Evolutionary conservation across 805 yeast species (phyloP), one percentile per base, ranked within the genome.

Genomic region (Sugiyamaella valdiviana): DNA sequence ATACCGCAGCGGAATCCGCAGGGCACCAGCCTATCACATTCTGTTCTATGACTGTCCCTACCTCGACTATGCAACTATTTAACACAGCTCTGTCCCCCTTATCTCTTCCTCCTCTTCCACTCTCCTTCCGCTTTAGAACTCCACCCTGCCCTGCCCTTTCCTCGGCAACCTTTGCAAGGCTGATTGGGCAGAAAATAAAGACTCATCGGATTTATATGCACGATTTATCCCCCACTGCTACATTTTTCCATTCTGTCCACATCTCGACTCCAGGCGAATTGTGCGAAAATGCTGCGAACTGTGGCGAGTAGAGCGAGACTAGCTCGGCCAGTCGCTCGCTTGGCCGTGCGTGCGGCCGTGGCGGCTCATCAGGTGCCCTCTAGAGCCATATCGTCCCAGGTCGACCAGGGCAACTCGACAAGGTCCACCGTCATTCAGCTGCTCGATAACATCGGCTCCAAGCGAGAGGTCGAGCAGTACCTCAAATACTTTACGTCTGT

Each of bases 391-490:
- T 26, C 32, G 32, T 26, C 32, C n/a, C 14, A 10, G 9, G 32
- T n/a, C 14, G n/a, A 12, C 32, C 32, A 26, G 32, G 32, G 16
- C 40, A 50, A 58, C 50, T 65, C 72, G 35, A 90, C 98, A 23
- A 77, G 97, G 66, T 88, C 97, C 17, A 93, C 99, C 0, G 98
- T 93, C 23, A 86, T 93, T 52, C 99, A 95, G 68, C 74, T 93
- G 45, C 75, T 93, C 65, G 93, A 91, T 73, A 93, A 90, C 68
- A 93, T 93, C 57, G 97, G 98, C 21, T 89, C 97, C 42, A 95
- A 93, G 65, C 79, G 98, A 55, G 99, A 93, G 70, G 99, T 93
- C 39, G 99, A 93, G 67, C 99, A 93, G 68, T 93, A 93, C 68
- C 77, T 93, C 62, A 90, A 89, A 66, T 91, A 91, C 68, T 93